Evolutionary conservation across 495 filamentous ascomycete genomes (phyloP), one percentile per base, ranked within the genome.

Genomic region (Talaromyces nanjingensis): DNA sequence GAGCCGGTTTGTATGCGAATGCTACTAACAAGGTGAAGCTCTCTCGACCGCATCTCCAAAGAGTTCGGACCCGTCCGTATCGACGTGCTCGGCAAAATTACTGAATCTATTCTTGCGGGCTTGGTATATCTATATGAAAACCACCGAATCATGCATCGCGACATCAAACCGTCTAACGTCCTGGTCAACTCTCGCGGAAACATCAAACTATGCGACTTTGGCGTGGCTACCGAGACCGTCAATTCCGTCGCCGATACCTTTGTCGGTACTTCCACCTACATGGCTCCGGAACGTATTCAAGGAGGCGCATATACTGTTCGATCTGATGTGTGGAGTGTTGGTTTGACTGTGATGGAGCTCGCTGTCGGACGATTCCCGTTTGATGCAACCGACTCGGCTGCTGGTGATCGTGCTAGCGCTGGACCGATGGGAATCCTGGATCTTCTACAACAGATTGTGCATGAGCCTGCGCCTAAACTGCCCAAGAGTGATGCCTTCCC

Each of bases 51-150:
- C 53, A 91, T 98, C 62, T 97, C 96, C 2, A 91, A 91, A 68
- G 89, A 91, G 59, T 96, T 97, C 67, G 94, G 94, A 16, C 94
- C 94, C 1, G 87, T 98, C 25, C 89, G 94, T 42, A 93, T 98
- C n/a, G 96, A 98, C 70, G 96, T 98, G 1, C 83, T 98, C 3
- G 94, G 94, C n/a, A 98, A 98, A 79, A 97, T 98, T 65, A 92
- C 94, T 6, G 96, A 98, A 79, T 92, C 96, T 1, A 91, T 96
- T n/a, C 82, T 98, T 11, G 93, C 90, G 47, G 94, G 94, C 34
- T 83, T 98, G 27, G 91, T 91, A 16, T 98, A 98, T 72, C 87
- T 98, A 60, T 98, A 98, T 76, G 88, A 89, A 68, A 86, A 86
- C 52, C 92, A 98, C 70, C 90, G 92, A 64, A 98, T 98, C 70